A percentile compares a stretch with the other conserved stretches of the same genome.
Conservation (phyloP, 305 asterid genomes). For the Solanum aculeatissimum region DNA sequence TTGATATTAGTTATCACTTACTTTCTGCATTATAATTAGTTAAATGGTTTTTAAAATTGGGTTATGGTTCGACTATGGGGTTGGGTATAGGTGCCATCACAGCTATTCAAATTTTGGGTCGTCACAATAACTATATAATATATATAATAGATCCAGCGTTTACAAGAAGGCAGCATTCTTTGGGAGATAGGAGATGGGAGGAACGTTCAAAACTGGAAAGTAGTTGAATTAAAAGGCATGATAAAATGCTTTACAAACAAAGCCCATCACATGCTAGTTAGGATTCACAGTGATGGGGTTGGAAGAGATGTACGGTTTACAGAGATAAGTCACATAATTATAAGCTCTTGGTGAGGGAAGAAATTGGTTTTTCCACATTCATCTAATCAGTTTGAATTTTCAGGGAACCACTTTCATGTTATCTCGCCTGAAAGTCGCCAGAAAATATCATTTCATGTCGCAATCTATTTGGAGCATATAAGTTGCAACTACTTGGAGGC, state of each 20-base stretch:
- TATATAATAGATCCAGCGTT: neutral
- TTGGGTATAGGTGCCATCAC: too few relatives aligned
- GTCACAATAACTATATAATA: neutral
- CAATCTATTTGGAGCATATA: neutral
- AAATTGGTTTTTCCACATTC: neutral
- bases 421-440: neutral
- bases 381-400: neutral
- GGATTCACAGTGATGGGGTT: neutral
- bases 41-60: too few relatives aligned
- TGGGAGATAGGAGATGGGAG: neutral
- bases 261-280: neutral
- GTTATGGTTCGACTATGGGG: too few relatives aligned
- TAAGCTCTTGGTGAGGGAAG: neutral
- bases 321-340: neutral
- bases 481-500: neutral
- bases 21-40: too few relatives aligned
- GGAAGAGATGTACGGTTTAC: neutral
- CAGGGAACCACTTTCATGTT: neutral
- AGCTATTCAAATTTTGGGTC: too few relatives aligned
- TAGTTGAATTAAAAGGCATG: neutral
- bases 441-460: neutral
- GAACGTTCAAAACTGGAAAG: neutral
- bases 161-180: neutral
- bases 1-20: too few relatives aligned
- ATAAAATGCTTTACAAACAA: neutral